Conservation (phyloP, 208 protist genomes). For the Leishmania amazonensis region DNA sequence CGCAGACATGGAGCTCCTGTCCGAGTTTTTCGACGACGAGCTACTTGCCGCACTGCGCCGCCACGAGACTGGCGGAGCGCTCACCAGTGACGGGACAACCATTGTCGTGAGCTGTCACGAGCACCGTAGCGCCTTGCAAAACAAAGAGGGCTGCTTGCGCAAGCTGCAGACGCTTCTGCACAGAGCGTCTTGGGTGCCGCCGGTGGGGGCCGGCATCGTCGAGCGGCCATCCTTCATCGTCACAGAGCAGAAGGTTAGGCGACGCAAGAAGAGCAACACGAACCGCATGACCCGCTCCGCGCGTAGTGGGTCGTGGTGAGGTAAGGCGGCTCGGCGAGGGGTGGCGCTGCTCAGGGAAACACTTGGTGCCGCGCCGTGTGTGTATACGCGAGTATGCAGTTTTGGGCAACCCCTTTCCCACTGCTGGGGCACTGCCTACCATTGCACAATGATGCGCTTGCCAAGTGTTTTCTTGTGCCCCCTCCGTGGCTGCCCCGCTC, state of each 20-base stretch:
- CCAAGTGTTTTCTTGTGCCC: background rate
- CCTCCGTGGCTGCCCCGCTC: background rate
- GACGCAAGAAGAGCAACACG: constrained; percentile 59
- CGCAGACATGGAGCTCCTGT: constrained; percentile 51
- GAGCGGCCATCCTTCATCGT: constrained; percentile 51
- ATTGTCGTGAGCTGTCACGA: constrained; percentile 74
- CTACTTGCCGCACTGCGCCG: constrained; percentile 43
- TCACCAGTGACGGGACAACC: constrained; percentile 54
- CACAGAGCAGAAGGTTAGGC: constrained; percentile 44
- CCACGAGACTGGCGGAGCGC: constrained; percentile 40
- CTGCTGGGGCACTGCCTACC: background rate
- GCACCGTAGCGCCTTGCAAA: constrained; percentile 77
- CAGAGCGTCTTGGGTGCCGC: constrained; percentile 79
- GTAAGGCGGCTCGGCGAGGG: background rate
- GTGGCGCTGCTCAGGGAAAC: background rate
- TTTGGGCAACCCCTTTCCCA: background rate
- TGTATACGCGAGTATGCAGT: too few species aligned
- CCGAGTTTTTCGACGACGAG: constrained; percentile 54
- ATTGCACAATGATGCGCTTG: background rate
- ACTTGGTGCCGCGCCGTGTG: background rate
- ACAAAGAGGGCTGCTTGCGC: constrained; percentile 70
- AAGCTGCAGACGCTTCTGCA: constrained; percentile 66
- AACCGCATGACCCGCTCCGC: constrained; percentile 49
- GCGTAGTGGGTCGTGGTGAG: constrained; percentile 51
- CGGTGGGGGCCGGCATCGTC: constrained; percentile 55